Evolutionary conservation across 2,329 filamentous ascomycete genomes (phyloP), one percentile per base, ranked within the genome.

Genomic region (Fusarium cyanostomum): DNA sequence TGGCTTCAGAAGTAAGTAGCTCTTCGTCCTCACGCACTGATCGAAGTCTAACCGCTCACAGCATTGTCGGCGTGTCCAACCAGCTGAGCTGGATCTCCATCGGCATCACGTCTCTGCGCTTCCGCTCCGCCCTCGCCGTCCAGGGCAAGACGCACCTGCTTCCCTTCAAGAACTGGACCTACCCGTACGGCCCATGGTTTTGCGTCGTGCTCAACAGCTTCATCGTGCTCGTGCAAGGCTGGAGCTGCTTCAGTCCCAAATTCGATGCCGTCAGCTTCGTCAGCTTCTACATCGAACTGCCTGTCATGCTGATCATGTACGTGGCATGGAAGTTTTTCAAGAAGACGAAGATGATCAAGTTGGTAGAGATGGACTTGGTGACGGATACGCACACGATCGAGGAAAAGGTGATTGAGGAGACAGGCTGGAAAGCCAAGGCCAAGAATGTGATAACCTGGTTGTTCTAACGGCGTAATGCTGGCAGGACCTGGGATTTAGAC

Each of bases 271-370:
- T 89, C 11, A 80, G 83, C 67, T 89, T 90, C 67, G 84, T 90
- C 42, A 87, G 84, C 57, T 86, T 80, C 62, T 89, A 90, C 67
- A 80, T 90, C 33, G 85, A 89, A 73, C 73, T 89, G 21, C 84
- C 86, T 0, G 66, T 89, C 56, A 86, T 89, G 81, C 62, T 84
- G 13, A 66, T 88, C 8, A 80, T 94, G 30, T 94, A 85, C 70
- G 39, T 89, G 1, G 86, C 81, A 7, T 94, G 90, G 89, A 95
- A 94, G 75, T 24, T 91, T 1, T 55, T 87, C 59, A 89, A 92
- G 75, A 83, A 80, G 71, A 91, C 89, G 0, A 86, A 82, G 61
- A 80, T 83, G 56, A 76, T 83, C 28, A 80, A 76, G 37, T 77
- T 86, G 0, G 77, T 83, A 1, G 84, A 91, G 43, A 85, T 89